These are phyloP conservation scores for Pyrenophora tritici-repentis DNA, from an alignment of 2,329 filamentous ascomycete genomes.

Conservation along the genomic window DNA sequence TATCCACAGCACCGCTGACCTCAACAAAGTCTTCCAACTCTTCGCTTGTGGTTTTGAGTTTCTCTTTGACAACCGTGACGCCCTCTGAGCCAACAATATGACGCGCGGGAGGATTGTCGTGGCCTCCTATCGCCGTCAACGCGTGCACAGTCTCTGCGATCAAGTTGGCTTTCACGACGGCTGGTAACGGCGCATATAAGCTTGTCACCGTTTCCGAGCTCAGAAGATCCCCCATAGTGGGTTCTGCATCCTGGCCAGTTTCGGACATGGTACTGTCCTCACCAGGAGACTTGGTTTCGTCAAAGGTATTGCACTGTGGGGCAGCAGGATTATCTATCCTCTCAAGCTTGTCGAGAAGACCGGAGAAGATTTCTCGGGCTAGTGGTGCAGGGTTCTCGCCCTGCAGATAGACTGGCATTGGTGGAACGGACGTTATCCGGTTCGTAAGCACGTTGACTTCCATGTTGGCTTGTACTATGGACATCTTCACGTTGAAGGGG, in stretches of 20 bases:
- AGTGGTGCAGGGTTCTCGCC: conserved; percentile 76
- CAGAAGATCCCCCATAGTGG: conserved; percentile 52
- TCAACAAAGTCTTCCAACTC: conserved; percentile 96
- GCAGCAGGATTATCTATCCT: conserved; percentile 54
- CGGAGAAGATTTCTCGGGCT: conserved; percentile 80
- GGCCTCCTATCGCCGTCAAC: conserved; percentile 87
- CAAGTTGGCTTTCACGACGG: conserved; percentile 71
- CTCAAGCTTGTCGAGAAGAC: conserved; percentile 76
- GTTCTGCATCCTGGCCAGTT: conserved; percentile 38
- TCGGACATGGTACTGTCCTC: conserved; percentile 31
- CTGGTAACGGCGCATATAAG: conserved; percentile 73
- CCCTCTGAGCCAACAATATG: conserved; percentile 95
- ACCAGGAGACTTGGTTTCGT: conserved; percentile 40
- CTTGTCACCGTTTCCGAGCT: conserved; percentile 61
- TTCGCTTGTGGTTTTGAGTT: conserved; percentile 93
- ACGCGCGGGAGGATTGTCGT: conserved; percentile 91
- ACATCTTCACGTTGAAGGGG: conserved; percentile 95
- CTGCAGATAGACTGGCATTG: conserved; percentile 70
- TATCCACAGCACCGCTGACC: conserved; percentile 83
- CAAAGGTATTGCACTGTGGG: conserved; percentile 29
- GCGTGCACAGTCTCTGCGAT: conserved; percentile 91
- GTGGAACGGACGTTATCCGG: conserved; percentile 81
- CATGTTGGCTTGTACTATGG: conserved; percentile 92
- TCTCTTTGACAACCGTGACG: conserved; percentile 87
- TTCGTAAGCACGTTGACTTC: conserved; percentile 89